These are phyloP conservation scores for Stagonosporopsis vannaccii DNA, from an alignment of 2,329 filamentous ascomycete genomes.

Conservation along the genomic window DNA sequence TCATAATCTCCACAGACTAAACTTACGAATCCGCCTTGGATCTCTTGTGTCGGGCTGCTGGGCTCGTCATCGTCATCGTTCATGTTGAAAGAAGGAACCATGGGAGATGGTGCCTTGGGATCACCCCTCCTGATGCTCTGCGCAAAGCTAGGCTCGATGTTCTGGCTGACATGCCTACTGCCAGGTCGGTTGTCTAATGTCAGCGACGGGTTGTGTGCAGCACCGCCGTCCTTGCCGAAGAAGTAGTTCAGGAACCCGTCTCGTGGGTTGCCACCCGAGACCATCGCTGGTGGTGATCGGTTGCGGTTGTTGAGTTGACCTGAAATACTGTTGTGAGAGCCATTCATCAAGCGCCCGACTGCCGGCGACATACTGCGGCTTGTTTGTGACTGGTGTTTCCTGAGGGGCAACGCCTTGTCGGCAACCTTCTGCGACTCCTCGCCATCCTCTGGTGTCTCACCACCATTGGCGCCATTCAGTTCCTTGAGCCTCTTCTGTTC, in stretches of 20 bases:
- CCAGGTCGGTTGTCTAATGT: conserved; percentile 50
- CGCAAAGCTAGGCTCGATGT: conserved; percentile 79
- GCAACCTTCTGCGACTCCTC: conserved; percentile 62
- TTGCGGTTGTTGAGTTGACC: conserved; percentile 71
- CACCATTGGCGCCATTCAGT: conserved; percentile 64
- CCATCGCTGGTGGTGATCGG: conserved; percentile 66
- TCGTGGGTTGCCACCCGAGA: conserved; percentile 66
- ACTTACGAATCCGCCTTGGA: conserved; percentile 68
- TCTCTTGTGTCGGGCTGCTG: conserved; percentile 45
- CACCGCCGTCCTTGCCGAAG: conserved; percentile 89
- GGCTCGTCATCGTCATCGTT: conserved; percentile 53
- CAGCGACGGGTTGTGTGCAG: conserved; percentile 52
- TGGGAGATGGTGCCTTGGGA: conserved; percentile 59
- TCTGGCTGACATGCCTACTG: conserved; percentile 77
- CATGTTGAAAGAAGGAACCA: conserved; percentile 15
- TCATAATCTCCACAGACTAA: background rate
- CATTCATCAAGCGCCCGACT: conserved; percentile 70
- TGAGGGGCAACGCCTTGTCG: conserved; percentile 64
- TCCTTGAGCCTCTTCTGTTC: conserved; percentile 86
- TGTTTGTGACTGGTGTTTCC: conserved; percentile 67
- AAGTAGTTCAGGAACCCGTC: conserved; percentile 99
- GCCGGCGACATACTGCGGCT: conserved; percentile 84
- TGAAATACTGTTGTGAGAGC: conserved; percentile 62
- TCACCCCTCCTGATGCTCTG: conserved; percentile 80
- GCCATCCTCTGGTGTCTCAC: conserved; percentile 71